Conservation (phyloP, 805 yeast genomes). For the Deakozyma indianensis region DNA sequence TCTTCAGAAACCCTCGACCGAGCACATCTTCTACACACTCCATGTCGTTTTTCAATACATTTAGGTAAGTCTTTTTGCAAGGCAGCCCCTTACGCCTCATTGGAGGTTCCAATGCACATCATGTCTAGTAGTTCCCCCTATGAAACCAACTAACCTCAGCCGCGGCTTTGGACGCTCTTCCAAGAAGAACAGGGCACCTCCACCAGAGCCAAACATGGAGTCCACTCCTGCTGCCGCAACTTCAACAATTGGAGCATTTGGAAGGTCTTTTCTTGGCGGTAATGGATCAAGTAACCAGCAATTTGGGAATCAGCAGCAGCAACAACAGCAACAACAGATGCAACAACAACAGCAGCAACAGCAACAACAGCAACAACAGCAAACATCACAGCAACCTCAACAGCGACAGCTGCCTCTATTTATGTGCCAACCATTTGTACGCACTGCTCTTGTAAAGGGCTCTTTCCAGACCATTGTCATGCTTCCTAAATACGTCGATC, state of each 20-base stretch:
- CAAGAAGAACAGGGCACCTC: neutral
- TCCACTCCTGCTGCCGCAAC: neutral
- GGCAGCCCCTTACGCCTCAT: too few species aligned
- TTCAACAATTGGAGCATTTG: neutral
- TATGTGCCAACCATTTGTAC: constrained; percentile 82
- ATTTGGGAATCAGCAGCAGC: neutral
- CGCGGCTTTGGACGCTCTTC: neutral
- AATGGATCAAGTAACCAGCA: neutral
- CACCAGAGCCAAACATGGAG: neutral
- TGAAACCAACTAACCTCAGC: too few species aligned
- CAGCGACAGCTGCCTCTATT: constrained; percentile 38
- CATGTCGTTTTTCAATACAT: constrained; percentile 1
- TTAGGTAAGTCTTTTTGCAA: neutral
- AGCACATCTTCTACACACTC: too few species aligned
- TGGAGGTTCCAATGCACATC: too few species aligned
- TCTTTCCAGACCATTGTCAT: constrained; percentile 92
- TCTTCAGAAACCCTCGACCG: too few species aligned
- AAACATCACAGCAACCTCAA: neutral
- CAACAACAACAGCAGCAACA: neutral
- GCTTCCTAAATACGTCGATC: constrained; percentile 86
- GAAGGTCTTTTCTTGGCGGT: neutral
- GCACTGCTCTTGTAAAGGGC: constrained; percentile 91
- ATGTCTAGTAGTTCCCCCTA: too few species aligned
- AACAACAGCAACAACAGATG: neutral
- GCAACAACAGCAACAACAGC: constrained; percentile 14